Conservation (phyloP, 805 yeast species). For the Candida methanosorbosa region DNA sequence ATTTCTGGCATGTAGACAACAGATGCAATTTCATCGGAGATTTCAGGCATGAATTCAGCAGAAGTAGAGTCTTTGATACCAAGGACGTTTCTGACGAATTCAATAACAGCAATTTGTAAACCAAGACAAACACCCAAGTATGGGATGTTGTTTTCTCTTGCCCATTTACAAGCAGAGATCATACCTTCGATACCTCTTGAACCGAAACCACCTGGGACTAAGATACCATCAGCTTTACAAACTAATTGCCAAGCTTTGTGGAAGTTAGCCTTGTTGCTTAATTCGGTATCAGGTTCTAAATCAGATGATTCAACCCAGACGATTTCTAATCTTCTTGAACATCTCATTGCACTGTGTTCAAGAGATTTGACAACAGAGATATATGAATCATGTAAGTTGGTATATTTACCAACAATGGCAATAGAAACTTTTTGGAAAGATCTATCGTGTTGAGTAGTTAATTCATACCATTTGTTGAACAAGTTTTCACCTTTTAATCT, state of each 20-base stretch:
- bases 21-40: constrained; percentile 56
- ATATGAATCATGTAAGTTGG: constrained; percentile 90
- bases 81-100: constrained; percentile 74
- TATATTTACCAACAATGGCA: constrained; percentile 96
- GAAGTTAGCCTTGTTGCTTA: constrained; percentile 60
- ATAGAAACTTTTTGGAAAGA: constrained; percentile 83
- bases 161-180: constrained; percentile 95
- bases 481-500: constrained; percentile 57
- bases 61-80: constrained; percentile 66
- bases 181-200: constrained; percentile 96
- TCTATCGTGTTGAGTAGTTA: constrained; percentile 75
- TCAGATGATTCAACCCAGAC: constrained; percentile 95
- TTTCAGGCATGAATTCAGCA: constrained; percentile 67
- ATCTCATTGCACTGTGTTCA: constrained; percentile 91
- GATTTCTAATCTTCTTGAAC: constrained; percentile 75
- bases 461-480: constrained; percentile 67
- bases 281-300: constrained; percentile 67
- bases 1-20: constrained; percentile 99
- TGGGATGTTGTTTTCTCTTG: constrained; percentile 92
- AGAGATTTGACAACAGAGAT: constrained; percentile 90
- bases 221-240: constrained; percentile 90
- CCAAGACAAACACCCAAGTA: constrained; percentile 97
- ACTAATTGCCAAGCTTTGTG: constrained; percentile 94
- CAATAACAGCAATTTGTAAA: constrained; percentile 93
- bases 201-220: constrained; percentile 99